These are phyloP conservation scores for Gossypioides kirkii DNA, from an alignment of 345 rosid species.

Conservation along the genomic window DNA sequence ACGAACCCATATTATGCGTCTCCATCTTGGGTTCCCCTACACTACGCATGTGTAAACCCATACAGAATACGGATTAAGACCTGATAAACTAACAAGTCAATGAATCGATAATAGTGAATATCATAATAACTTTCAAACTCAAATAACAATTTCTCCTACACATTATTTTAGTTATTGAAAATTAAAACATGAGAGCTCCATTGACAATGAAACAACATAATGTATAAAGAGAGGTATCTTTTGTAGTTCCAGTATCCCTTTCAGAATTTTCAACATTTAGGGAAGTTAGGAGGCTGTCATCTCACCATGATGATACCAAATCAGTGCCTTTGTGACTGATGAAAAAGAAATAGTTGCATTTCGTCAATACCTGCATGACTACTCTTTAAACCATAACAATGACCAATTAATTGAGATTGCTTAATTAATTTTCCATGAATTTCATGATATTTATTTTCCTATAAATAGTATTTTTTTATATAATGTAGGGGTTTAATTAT, in stretches of 20 bases:
- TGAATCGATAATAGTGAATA: too few relatives aligned
- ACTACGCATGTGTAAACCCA: too few relatives aligned
- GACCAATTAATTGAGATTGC: not conserved
- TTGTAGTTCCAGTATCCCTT: not conserved
- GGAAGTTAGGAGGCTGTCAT: not conserved
- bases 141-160: too few relatives aligned
- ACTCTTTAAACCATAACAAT: not conserved
- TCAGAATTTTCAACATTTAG: not conserved
- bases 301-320: not conserved
- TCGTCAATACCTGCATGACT: not conserved
- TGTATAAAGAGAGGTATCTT: not conserved
- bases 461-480: too few relatives aligned
- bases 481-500: too few relatives aligned
- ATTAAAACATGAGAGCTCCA: too few relatives aligned
- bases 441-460: not conserved
- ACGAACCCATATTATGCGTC: too few relatives aligned
- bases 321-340: not conserved
- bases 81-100: too few relatives aligned
- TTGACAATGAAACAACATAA: not conserved
- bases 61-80: too few relatives aligned
- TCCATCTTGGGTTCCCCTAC: too few relatives aligned
- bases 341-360: not conserved
- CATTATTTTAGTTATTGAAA: too few relatives aligned
- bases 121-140: too few relatives aligned
- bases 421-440: not conserved